A percentile compares a stretch with the other conserved stretches of the same genome.
Conservation (phyloP, 345 rosid genomes). For the Balakata baccata region DNA sequence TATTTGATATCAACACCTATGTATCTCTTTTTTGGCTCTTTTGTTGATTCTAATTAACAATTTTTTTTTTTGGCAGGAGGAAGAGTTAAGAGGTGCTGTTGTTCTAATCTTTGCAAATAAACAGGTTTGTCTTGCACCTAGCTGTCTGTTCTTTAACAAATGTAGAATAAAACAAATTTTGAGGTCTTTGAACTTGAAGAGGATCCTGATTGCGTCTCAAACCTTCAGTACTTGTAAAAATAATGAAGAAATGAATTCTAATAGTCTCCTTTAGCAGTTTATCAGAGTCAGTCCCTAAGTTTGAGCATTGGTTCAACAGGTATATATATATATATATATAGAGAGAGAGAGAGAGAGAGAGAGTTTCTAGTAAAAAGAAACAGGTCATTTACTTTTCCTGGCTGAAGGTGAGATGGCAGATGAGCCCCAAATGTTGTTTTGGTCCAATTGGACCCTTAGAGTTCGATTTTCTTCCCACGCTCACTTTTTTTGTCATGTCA, state of each 20-base stretch:
- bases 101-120: constrained; percentile 68
- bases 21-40: not conserved
- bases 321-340: too few relatives aligned
- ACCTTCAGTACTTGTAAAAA: not conserved
- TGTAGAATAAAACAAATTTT: not conserved
- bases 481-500: too few relatives aligned
- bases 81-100: constrained; percentile 63
- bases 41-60: not conserved
- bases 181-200: not conserved
- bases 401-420: too few relatives aligned
- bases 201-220: not conserved
- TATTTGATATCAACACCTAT: not conserved
- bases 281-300: too few relatives aligned
- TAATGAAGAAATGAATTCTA: not conserved
- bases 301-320: too few relatives aligned
- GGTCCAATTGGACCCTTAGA: too few relatives aligned
- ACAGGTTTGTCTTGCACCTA: constrained; percentile 40
- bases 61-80: constrained; percentile 44
- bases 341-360: too few relatives aligned
- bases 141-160: not conserved
- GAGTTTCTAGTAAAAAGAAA: too few relatives aligned
- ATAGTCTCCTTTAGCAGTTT: too few relatives aligned
- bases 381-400: too few relatives aligned
- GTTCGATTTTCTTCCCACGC: too few relatives aligned
- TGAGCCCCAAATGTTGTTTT: too few relatives aligned